Base-by-base conservation (phyloP, 352 stramenopile genomes). In the Albugo laibachii region DNA sequence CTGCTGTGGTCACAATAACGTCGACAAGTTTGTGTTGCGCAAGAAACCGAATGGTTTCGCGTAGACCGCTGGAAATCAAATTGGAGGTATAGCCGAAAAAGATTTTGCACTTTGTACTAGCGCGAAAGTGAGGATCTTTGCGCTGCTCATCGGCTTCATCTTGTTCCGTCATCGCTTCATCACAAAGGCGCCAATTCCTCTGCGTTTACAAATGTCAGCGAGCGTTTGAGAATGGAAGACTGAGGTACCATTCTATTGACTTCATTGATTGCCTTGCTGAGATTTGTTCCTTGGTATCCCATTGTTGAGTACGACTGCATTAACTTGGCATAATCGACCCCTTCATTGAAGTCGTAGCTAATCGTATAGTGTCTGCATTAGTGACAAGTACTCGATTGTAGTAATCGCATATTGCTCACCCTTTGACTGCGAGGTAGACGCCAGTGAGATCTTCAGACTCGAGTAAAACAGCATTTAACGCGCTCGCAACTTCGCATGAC, bases 71-170 rank as follows among this genome's bases (percentile, higher is more conserved):
- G 4, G 93, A 98, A 53, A 99, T 98, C 62, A 99, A 82, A 75
- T 99, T 99, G 35, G 84, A 97, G 37, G 96, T 99, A 72, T 99
- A 99, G 5, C 78, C 83, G 19, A 99, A 69, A 65, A 99, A 99
- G 52, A 99, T 98, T n/a, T 86, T 97, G 64, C 74, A 94, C 60
- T 96, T 97, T 41, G 91, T 65, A 3, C 60, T 72, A 18, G 74
- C 76, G 39, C 85, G 83, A 54, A 77, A 85, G 46, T 58, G 62
- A 3, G 69, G 62, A 47, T 92, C 76, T 38, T 72, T 69, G 40
- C 95, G 65, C 41, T 83, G 61, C 40, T 95, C 76, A 52, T 99
- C 92, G 40, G 95, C 78, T 34, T 96, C 84, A 21, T 96, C 87
- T 31, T 31, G 24, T 38, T 89, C 76, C 1, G 85, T 62, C 36